Evolutionary conservation across 2,329 filamentous ascomycete species (phyloP).

Genomic region (Talaromyces islandicus): DNA sequence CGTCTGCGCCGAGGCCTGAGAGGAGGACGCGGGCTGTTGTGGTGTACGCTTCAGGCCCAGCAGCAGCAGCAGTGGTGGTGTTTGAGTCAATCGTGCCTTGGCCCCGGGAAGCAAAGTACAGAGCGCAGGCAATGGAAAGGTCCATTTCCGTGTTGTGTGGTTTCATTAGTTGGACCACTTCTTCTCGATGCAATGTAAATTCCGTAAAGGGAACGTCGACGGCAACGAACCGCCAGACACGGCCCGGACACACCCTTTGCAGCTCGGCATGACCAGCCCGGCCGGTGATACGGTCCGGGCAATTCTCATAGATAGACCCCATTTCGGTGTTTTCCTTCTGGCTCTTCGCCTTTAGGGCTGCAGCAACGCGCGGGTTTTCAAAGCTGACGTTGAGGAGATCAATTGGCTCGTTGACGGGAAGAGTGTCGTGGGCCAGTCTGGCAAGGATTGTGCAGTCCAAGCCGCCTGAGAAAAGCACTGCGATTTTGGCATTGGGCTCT

Average conservation of each 20-base stretch:
- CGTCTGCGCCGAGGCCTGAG: slow-evolving; percentile 90
- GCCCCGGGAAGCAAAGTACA: slow-evolving; percentile 92
- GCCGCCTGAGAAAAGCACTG: slow-evolving; percentile 87
- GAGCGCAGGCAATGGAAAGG: slow-evolving; percentile 81
- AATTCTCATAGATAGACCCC: slow-evolving; percentile 62
- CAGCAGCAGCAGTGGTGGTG: too few relatives aligned
- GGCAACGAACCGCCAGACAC: slow-evolving; percentile 73
- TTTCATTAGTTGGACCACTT: slow-evolving; percentile 71
- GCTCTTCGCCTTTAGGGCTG: slow-evolving; percentile 32
- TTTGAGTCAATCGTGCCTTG: slow-evolving; percentile 41
- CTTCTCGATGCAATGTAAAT: slow-evolving; percentile 60
- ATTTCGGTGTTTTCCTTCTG: slow-evolving; percentile 9
- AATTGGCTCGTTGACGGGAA: slow-evolving; percentile 63
- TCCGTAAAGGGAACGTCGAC: slow-evolving; percentile 78
- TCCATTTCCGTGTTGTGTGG: slow-evolving; percentile 99
- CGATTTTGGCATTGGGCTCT: slow-evolving; percentile 45
- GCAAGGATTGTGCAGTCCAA: slow-evolving; percentile 89
- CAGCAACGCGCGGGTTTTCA: slow-evolving; percentile 76
- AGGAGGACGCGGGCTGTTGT: slow-evolving; percentile 77
- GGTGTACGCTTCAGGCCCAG: slow-evolving; percentile 43
- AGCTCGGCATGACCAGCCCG: slow-evolving; percentile 75
- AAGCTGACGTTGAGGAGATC: slow-evolving; percentile 96
- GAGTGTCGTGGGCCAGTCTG: slow-evolving; percentile 68
- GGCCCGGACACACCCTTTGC: slow-evolving; percentile 57
- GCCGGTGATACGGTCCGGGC: slow-evolving; percentile 85